A percentile compares a stretch with the other conserved stretches of the same genome.
Conservation (phyloP, 176 grass and related monocot species). For the Lolium multiflorum region DNA sequence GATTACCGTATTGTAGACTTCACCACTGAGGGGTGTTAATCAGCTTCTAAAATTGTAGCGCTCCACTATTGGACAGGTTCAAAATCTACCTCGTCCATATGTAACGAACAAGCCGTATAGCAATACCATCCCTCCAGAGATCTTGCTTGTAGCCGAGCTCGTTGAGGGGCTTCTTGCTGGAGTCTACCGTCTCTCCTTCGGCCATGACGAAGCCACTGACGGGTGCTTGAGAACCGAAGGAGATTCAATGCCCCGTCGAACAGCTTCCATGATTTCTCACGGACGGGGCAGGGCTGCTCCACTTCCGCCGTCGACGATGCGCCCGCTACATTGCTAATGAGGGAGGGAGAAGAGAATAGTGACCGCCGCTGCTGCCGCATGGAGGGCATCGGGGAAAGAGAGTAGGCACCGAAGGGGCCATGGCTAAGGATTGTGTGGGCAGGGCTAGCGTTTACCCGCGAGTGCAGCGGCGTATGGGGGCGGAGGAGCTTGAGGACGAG, state of each 20-base stretch:
- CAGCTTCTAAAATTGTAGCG: conserved; percentile 82
- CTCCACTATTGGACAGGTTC: conserved; percentile 89
- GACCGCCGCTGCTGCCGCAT: conserved; percentile 52
- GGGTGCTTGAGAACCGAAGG: no score
- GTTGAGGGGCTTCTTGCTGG: no score
- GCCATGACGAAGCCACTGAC: no score
- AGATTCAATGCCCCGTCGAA: no score
- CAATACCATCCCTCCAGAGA: no score
- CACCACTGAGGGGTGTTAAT: conserved; percentile 61
- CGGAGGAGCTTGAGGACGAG: no score
- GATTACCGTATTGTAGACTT: conserved; percentile 72
- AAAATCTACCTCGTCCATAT: conserved; percentile 98
- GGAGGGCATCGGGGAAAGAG: conserved; percentile 49
- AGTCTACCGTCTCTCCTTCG: no score
- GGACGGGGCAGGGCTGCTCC: no score
- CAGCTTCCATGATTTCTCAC: no score
- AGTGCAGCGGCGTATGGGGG: neutral
- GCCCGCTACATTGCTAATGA: conserved; percentile 23
- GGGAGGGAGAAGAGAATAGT: conserved; percentile 62
- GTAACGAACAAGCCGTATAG: conserved; percentile 60
- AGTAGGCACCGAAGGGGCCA: neutral
- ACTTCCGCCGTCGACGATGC: no score
- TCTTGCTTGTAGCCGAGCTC: no score
- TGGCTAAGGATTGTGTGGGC: neutral
- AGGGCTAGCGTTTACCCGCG: neutral